Base-by-base conservation (phyloP, 2,329 filamentous ascomycete genomes). In the Spiromastix sp. region DNA sequence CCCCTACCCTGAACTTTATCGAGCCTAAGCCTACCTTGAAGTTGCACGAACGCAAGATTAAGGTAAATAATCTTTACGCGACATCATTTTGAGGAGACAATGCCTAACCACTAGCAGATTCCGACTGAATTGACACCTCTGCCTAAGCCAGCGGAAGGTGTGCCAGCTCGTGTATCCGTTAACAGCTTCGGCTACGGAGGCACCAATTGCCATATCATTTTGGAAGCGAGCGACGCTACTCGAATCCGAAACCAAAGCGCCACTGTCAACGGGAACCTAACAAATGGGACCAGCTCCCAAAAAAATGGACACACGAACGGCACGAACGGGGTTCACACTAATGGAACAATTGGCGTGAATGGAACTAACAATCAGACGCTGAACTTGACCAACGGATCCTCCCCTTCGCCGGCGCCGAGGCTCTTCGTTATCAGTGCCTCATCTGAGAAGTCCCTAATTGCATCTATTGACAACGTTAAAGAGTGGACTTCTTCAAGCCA, bases 1-100 rank as follows among this genome's bases (percentile, higher is more conserved):
- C 45, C 7, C 50, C 51, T n/a, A 52, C 49, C 13, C 40, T 49
- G 11, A 34, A 34, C 17, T 28, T 28, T 21, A 30, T 35, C 20
- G 21, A 31, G 12, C 27, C 31, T 11, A 34, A 34, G 11, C 20
- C 36, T 5, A n/a, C 7, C 7, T 18, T 38, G 8, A 20, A 22
- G 5, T 24, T 38, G n/a, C 21, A 38, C 17, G 30, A 25, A 17
- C 20, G 36, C 8, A n/a, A 16, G 13, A 31, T 38, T 24, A 7
- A 10, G 21, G 19, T 33, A 15, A 22, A 12, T 21, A n/a, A n/a
- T n/a, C n/a, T 24, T 24, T 24, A n/a, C n/a, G n/a, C n/a, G n/a
- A n/a, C n/a, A n/a, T n/a, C n/a, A n/a, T n/a, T n/a, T n/a, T n/a
- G n/a, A n/a, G n/a, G n/a, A n/a, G n/a, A n/a, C n/a, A n/a, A 24